Conservation (phyloP, 352 stramenopile genomes). For the Phytopythium delawarense region DNA sequence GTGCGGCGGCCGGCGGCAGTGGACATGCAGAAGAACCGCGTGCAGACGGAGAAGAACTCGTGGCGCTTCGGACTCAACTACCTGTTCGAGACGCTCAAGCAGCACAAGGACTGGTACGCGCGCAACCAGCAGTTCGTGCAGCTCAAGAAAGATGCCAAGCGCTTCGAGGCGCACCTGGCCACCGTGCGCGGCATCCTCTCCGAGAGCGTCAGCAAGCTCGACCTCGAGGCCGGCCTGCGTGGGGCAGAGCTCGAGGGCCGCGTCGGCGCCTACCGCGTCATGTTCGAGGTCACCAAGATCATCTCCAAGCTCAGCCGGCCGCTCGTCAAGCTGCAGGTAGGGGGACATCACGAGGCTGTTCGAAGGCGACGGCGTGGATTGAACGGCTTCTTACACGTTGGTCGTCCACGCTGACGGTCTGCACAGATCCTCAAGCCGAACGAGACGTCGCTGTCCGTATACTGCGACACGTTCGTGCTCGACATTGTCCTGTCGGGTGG, state of each 20-base stretch:
- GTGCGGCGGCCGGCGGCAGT: conserved; percentile 27
- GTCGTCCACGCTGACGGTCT: no score
- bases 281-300: conserved; percentile 89
- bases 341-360: no score
- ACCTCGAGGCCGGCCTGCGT: conserved; percentile 77
- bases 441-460: conserved; percentile 81
- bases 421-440: conserved; percentile 79
- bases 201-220: conserved; percentile 80
- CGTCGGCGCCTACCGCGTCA: conserved; percentile 84
- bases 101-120: conserved; percentile 87
- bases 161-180: conserved; percentile 70
- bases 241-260: conserved; percentile 80
- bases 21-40: conserved; percentile 61
- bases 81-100: conserved; percentile 85
- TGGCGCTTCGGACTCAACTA: conserved; percentile 88
- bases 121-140: conserved; percentile 89
- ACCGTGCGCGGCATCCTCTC: conserved; percentile 67
- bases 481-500: conserved; percentile 76
- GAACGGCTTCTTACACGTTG: no score
- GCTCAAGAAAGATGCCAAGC: conserved; percentile 78
- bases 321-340: conserved; percentile 69
- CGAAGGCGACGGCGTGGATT: no score
- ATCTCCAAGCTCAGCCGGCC: conserved; percentile 79
- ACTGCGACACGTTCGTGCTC: conserved; percentile 87
- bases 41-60: conserved; percentile 83